A percentile compares a stretch with the other conserved stretches of the same genome.
Conservation (phyloP, 2,329 filamentous ascomycete species). For the Aspergillus sp. region DNA sequence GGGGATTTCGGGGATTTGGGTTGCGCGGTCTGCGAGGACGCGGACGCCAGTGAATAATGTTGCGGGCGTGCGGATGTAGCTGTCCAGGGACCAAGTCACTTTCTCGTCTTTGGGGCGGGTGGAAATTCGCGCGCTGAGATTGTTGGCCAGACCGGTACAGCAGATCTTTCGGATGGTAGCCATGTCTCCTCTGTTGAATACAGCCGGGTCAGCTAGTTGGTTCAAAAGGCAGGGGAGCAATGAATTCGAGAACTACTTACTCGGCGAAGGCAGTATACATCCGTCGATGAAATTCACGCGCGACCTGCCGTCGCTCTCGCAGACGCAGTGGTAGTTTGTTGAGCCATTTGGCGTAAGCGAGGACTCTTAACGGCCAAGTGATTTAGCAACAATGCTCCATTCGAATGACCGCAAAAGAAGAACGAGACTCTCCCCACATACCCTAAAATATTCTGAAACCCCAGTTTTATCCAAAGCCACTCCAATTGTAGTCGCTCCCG, state of each 20-base stretch:
- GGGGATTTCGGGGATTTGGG: conserved; percentile 31
- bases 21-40: conserved; percentile 35
- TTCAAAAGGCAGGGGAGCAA: conserved; percentile 9
- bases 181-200: conserved; percentile 25
- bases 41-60: conserved; percentile 31
- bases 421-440: conserved; percentile 13
- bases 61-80: conserved; percentile 28
- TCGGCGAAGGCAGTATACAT: conserved; percentile 43
- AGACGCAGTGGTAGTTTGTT: conserved; percentile 29
- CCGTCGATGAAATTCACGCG: conserved; percentile 33
- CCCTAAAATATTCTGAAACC: conserved; percentile 28
- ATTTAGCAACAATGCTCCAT: conserved; percentile 7
- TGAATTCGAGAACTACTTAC: conserved; percentile 20
- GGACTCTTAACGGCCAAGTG: conserved; percentile 14
- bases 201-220: conserved; percentile 2
- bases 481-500: conserved; percentile 30
- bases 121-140: conserved; percentile 27
- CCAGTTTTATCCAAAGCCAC: conserved; percentile 32
- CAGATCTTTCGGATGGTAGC: conserved; percentile 27
- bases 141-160: conserved; percentile 30
- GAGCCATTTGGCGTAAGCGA: conserved; percentile 26
- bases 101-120: conserved; percentile 23
- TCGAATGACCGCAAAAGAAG: neutral
- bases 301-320: conserved; percentile 28
- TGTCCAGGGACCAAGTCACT: conserved; percentile 30